Conservation (phyloP, 768 basidiomycete genomes). For the Amanita subjunquillea region DNA sequence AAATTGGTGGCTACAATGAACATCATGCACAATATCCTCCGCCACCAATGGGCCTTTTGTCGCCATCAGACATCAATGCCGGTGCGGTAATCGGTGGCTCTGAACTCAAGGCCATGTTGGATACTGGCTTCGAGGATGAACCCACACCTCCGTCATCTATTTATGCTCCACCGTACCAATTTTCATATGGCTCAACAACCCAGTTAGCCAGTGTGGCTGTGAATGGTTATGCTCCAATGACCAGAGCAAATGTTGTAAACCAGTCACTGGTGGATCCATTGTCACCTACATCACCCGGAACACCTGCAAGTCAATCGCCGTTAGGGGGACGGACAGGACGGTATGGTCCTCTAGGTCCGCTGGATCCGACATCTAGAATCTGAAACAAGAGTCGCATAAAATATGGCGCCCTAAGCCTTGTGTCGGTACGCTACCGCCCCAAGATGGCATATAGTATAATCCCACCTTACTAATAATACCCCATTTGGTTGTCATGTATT, state of each 20-base stretch:
- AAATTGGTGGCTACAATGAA: conserved; percentile 96
- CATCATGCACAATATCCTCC: conserved; percentile 68
- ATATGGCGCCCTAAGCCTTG: background rate
- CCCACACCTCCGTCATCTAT: conserved; percentile 38
- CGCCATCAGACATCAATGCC: conserved; percentile 26
- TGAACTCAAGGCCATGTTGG: conserved; percentile 89
- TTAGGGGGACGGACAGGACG: conserved; percentile 12
- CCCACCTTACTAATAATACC: conserved; percentile 1
- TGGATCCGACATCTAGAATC: conserved; percentile 34
- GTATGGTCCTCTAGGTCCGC: conserved; percentile 49
- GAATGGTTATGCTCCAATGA: conserved; percentile 49
- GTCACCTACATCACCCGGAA: conserved; percentile 31
- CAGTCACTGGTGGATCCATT: conserved; percentile 17
- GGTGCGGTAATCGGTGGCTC: conserved; percentile 49
- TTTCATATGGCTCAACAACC: conserved; percentile 43
- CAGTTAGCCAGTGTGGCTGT: conserved; percentile 28
- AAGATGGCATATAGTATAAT: background rate
- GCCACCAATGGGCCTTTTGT: conserved; percentile 66
- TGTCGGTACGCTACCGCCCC: no score
- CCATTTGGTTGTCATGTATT: conserved; percentile 1
- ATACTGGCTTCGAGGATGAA: conserved; percentile 77
- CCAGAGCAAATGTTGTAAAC: conserved; percentile 26
- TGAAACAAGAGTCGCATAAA: background rate
- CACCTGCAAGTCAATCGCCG: conserved; percentile 8
- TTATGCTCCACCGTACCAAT: conserved; percentile 48